These are phyloP conservation scores for Rhodocollybia butyracea DNA, from an alignment of 768 basidiomycete genomes.

Conservation along the genomic window DNA sequence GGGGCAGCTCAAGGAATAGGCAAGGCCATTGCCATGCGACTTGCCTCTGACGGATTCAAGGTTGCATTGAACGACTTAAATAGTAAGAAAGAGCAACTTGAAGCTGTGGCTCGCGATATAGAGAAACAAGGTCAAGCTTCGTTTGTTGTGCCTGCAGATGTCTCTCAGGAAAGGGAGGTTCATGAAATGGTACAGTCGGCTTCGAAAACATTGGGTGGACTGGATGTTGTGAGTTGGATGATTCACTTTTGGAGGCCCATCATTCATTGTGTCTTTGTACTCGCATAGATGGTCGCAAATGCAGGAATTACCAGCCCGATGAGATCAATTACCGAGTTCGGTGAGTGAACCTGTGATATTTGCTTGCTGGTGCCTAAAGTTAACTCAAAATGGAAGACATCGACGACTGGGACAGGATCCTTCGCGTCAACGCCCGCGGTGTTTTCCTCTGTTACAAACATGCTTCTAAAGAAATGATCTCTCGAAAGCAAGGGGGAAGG, in stretches of 20 bases:
- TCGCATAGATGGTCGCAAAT: slow-evolving; percentile 33
- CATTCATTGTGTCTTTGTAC: not conserved
- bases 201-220: slow-evolving; percentile 16
- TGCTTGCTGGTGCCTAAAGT: not conserved
- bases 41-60: too few species aligned
- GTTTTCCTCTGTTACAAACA: too few species aligned
- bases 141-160: slow-evolving; percentile 20
- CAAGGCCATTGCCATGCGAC: too few species aligned
- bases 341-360: slow-evolving; percentile 9
- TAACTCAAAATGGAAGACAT: slow-evolving; percentile 21
- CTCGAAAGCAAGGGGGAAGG: too few species aligned
- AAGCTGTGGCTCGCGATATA: too few species aligned
- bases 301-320: slow-evolving; percentile 21
- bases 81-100: too few species aligned
- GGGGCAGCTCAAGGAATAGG: too few species aligned
- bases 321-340: slow-evolving; percentile 12
- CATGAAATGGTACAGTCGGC: slow-evolving; percentile 22
- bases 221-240: slow-evolving; percentile 24
- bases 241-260: not conserved
- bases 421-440: slow-evolving; percentile 38
- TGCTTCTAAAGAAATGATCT: too few species aligned
- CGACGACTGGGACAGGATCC: slow-evolving; percentile 27
- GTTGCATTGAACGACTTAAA: too few species aligned
- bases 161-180: slow-evolving; percentile 25
- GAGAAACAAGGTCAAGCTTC: slow-evolving; percentile 14